A percentile compares a stretch with the other conserved stretches of the same genome.
These are phyloP conservation scores for Boletus nobilissimus DNA, from an alignment of 1,284 basidiomycete species.

Conservation along the genomic window DNA sequence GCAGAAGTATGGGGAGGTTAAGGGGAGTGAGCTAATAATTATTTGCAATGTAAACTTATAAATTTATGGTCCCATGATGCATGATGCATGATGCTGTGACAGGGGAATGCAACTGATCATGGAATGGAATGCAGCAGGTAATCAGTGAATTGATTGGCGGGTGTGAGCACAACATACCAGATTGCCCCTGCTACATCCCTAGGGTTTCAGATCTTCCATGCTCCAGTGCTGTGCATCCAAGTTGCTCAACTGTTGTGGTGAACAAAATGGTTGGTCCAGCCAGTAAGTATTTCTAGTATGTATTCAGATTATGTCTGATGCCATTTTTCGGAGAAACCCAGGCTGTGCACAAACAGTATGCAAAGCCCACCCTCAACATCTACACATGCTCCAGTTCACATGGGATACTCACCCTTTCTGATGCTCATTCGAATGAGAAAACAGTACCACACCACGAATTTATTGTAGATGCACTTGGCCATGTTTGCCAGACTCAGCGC, in stretches of 20 bases:
- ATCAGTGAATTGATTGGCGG: neutral
- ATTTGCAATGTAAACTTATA: no score
- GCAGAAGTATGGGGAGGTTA: neutral
- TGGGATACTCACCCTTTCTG: neutral
- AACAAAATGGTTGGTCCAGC: neutral
- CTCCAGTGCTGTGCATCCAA: neutral
- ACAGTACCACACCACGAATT: neutral
- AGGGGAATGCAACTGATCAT: no score
- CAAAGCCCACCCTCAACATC: neutral
- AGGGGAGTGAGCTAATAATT: no score
- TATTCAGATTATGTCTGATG: neutral
- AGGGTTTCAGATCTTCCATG: neutral
- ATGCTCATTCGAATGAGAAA: neutral
- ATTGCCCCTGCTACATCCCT: neutral
- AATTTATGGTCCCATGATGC: no score
- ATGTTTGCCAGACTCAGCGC: neutral
- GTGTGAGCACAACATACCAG: no score
- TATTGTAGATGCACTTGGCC: slow-evolving; percentile 1
- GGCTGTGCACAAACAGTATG: neutral
- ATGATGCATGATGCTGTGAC: no score
- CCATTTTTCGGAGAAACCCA: neutral
- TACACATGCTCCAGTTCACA: neutral
- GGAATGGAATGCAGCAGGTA: neutral
- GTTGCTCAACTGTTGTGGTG: neutral
- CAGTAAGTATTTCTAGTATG: neutral